A percentile compares a stretch with the other conserved stretches of the same genome.
Conservation (phyloP, 441 rosid genomes). For the Theobroma grandiflorum region DNA sequence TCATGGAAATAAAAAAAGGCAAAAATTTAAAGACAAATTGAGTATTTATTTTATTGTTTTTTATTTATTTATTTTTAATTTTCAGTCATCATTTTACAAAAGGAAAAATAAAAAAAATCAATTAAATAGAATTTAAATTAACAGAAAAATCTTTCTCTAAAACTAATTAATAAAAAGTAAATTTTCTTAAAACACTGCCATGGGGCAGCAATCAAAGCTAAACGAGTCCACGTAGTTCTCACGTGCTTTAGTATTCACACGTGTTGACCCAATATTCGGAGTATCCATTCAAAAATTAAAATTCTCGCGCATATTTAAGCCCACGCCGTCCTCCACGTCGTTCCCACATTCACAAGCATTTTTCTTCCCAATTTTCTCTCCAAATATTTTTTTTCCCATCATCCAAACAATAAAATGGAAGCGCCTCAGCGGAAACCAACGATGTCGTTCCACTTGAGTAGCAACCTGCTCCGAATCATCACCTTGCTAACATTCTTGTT, state of each 20-base stretch:
- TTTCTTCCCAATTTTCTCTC: neutral
- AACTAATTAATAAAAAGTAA: too few species aligned
- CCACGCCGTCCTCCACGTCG: neutral
- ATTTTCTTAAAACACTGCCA: too few species aligned
- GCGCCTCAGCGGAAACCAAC: neutral
- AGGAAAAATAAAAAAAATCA: too few species aligned
- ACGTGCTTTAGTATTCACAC: neutral
- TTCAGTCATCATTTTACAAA: too few species aligned
- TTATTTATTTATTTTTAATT: too few species aligned
- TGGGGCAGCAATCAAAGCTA: too few species aligned
- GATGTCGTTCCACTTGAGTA: constrained; percentile 57
- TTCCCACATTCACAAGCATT: neutral
- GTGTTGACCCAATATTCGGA: neutral
- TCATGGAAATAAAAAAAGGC: too few species aligned
- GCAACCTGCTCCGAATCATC: constrained; percentile 64
- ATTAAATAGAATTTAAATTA: too few species aligned
- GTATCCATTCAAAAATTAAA: neutral
- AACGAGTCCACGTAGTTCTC: neutral
- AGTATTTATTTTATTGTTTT: too few species aligned
- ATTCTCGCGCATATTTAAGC: neutral
- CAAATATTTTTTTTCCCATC: neutral
- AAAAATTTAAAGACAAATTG: too few species aligned
- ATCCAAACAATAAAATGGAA: neutral
- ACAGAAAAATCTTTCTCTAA: too few species aligned
- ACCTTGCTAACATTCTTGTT: constrained; percentile 67